Percentiles rank a stretch among this genome's conserved stretches.
Conservation (phyloP, 2,329 filamentous ascomycete species). For the Talaromyces sp. region DNA sequence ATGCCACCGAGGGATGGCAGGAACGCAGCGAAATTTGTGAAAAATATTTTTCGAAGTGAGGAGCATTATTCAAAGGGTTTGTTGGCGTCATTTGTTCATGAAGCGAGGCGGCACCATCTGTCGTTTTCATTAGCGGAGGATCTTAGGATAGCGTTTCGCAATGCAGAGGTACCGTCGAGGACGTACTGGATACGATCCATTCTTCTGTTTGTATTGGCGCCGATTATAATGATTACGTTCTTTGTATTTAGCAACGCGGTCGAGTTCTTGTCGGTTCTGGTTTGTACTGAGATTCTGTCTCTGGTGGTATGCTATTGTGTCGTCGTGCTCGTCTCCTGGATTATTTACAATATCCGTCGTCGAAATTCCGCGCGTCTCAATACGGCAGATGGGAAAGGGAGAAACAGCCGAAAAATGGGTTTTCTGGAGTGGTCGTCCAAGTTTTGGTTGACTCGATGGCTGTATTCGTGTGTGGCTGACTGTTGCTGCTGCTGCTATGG, state of each 20-base stretch:
- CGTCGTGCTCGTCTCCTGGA: conserved; percentile 8
- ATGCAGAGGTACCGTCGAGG: background rate
- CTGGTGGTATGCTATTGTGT: background rate
- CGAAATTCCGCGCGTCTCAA: background rate
- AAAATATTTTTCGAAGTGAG: background rate
- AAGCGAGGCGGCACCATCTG: background rate
- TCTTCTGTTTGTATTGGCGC: conserved; percentile 8
- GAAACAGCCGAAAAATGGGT: background rate
- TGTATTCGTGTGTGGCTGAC: background rate
- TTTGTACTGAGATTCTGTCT: background rate
- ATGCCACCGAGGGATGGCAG: background rate
- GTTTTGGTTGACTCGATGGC: conserved; percentile 15
- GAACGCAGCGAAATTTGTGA: background rate
- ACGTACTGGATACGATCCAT: conserved; percentile 12
- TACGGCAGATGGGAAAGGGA: background rate
- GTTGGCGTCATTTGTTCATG: conserved; percentile 5
- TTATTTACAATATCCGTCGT: background rate
- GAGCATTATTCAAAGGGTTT: background rate
- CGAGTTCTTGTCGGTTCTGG: background rate
- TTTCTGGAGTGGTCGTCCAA: conserved; percentile 11
- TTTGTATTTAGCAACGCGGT: background rate
- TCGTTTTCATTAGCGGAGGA: background rate
- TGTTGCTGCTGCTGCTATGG: background rate
- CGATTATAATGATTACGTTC: conserved; percentile 7
- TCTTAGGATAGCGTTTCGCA: background rate